Conservation (phyloP, 2,329 filamentous ascomycete species). For the Seiridium cupressi region DNA sequence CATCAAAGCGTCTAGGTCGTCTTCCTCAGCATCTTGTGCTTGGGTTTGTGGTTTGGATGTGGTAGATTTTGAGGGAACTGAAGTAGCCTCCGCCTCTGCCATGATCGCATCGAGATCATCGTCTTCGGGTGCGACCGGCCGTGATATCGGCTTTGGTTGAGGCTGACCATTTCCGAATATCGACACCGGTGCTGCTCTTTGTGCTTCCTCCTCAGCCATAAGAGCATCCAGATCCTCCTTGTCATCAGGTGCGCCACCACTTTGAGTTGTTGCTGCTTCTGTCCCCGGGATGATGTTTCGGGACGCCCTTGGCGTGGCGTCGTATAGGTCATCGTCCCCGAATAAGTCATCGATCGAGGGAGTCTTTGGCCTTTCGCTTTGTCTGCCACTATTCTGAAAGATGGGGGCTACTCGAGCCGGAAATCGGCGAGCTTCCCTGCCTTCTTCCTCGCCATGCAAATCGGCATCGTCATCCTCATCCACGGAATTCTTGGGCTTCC, state of each 20-base stretch:
- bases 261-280: conserved; percentile 10
- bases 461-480: conserved; percentile 31
- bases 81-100: conserved; percentile 42
- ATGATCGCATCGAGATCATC: conserved; percentile 52
- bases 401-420: conserved; percentile 34
- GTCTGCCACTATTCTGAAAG: conserved; percentile 28
- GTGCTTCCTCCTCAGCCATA: conserved; percentile 17
- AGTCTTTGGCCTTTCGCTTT: conserved; percentile 26
- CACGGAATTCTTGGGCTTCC: conserved; percentile 48
- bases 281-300: conserved; percentile 17
- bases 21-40: conserved; percentile 25
- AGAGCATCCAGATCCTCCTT: conserved; percentile 28
- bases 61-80: conserved; percentile 11
- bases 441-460: conserved; percentile 22
- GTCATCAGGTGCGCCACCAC: conserved; percentile 16
- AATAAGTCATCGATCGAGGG: conserved; percentile 34
- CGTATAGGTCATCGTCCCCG: conserved; percentile 53
- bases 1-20: conserved; percentile 44
- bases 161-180: conserved; percentile 18
- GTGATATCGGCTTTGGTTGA: neutral
- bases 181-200: conserved; percentile 10
- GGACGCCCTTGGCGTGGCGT: conserved; percentile 43
- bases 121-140: conserved; percentile 27
- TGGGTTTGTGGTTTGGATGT: conserved; percentile 9
- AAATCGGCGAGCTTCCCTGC: conserved; percentile 26